A percentile compares a stretch with the other conserved stretches of the same genome.
These are phyloP conservation scores for Rhodotorula glutinis DNA, from an alignment of 1,284 basidiomycete species.

Conservation along the genomic window DNA sequence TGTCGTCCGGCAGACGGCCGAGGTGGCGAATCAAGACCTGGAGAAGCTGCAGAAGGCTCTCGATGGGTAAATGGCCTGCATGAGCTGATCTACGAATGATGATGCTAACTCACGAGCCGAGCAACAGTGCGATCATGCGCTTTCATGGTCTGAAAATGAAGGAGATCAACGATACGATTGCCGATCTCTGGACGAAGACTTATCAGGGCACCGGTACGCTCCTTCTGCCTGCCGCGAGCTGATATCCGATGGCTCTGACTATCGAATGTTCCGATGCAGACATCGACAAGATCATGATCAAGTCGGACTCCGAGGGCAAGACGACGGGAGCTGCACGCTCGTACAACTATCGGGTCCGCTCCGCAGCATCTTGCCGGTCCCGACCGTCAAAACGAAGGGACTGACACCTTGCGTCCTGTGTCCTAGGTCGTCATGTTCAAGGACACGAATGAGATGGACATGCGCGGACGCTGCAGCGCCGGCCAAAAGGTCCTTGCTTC, in stretches of 20 bases:
- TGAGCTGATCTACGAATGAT: neutral
- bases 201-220: slow-evolving; percentile 90
- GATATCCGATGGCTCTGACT: too few relatives aligned
- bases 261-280: too few relatives aligned
- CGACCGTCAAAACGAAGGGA: too few relatives aligned
- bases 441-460: slow-evolving; percentile 98
- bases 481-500: slow-evolving; percentile 98
- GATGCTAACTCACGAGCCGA: neutral
- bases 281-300: slow-evolving; percentile 95
- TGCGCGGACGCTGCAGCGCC: slow-evolving; percentile 96
- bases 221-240: neutral
- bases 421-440: slow-evolving; percentile 93
- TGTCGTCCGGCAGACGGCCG: slow-evolving; percentile 65
- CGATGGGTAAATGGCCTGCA: slow-evolving; percentile 68
- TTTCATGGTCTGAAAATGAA: slow-evolving; percentile 99
- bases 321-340: slow-evolving; percentile 69
- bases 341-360: slow-evolving; percentile 93
- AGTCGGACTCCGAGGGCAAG: slow-evolving; percentile 82
- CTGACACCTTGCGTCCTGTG: too few relatives aligned
- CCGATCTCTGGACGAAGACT: slow-evolving; percentile 95
- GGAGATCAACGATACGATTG: slow-evolving; percentile 97
- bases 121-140: slow-evolving; percentile 85
- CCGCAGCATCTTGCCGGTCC: too few relatives aligned
- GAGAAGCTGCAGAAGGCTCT: slow-evolving; percentile 96
- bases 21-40: slow-evolving; percentile 89